Evolutionary conservation across 805 yeast species (phyloP).

Genomic region (Candida gorgasii): DNA sequence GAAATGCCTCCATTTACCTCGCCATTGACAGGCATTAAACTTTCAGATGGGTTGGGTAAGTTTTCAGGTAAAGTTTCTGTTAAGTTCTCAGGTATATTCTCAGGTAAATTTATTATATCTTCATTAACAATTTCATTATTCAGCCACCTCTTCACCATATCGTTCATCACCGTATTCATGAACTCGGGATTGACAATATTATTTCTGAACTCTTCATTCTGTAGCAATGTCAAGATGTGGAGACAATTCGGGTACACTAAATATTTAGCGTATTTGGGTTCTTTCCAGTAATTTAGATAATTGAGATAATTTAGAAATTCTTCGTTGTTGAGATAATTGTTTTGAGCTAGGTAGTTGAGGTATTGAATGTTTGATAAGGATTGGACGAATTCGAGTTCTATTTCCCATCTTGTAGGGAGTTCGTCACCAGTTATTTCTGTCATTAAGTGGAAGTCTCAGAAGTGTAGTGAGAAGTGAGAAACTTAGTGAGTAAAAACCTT

Average conservation of each 20-base stretch:
- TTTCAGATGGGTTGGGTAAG: too few species aligned
- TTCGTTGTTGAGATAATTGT: slow-evolving; percentile 68
- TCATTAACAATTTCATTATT: slow-evolving; percentile 8
- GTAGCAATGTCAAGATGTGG: slow-evolving; percentile 69
- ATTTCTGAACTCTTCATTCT: slow-evolving; percentile 52
- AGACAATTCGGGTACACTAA: slow-evolving; percentile 87
- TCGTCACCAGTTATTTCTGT: slow-evolving; percentile 17
- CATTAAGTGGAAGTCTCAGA: slow-evolving; percentile 2
- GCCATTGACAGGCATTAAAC: too few species aligned
- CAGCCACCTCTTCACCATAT: slow-evolving; percentile 74
- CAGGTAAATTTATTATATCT: background rate
- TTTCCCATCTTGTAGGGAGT: slow-evolving; percentile 83
- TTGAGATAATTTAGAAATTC: slow-evolving; percentile 73
- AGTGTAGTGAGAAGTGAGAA: background rate
- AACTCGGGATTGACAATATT: slow-evolving; percentile 58
- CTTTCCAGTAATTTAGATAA: slow-evolving; percentile 84
- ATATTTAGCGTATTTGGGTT: slow-evolving; percentile 67
- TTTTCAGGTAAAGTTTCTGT: too few species aligned
- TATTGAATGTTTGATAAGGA: slow-evolving; percentile 88
- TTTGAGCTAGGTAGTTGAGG: slow-evolving; percentile 83
- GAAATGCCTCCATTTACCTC: background rate
- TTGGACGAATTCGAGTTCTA: slow-evolving; percentile 92
- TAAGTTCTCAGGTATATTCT: too few species aligned
- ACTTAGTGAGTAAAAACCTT: background rate
- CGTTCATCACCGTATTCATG: slow-evolving; percentile 63